These are phyloP conservation scores for Hypoxylon sp. DNA, from an alignment of 2,329 filamentous ascomycete species.

Conservation along the genomic window DNA sequence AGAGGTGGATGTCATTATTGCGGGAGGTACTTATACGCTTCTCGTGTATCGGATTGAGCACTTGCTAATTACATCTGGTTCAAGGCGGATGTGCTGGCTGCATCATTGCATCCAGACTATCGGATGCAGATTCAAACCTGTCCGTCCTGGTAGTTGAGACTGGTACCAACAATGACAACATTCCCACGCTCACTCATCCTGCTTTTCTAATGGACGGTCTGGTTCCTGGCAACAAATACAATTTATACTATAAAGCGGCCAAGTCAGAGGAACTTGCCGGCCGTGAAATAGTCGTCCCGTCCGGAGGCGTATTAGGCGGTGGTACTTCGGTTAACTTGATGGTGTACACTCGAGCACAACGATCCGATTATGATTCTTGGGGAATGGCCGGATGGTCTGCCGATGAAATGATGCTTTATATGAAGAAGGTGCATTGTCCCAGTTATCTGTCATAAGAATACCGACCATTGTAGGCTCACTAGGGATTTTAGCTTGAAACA, in stretches of 20 bases:
- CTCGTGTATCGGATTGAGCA: neutral
- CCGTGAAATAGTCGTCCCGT: constrained; percentile 26
- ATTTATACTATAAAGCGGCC: constrained; percentile 6
- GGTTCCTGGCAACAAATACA: constrained; percentile 18
- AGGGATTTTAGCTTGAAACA: constrained; percentile 65
- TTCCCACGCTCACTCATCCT: constrained; percentile 7
- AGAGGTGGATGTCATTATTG: constrained; percentile 44
- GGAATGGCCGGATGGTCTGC: constrained; percentile 50
- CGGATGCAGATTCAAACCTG: constrained; percentile 42
- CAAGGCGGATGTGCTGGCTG: constrained; percentile 42
- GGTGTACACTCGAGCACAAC: constrained; percentile 57
- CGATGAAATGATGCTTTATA: constrained; percentile 46
- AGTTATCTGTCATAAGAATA: constrained; percentile 55
- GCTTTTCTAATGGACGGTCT: constrained; percentile 17
- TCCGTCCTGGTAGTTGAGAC: constrained; percentile 43
- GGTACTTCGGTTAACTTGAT: constrained; percentile 66
- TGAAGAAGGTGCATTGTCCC: constrained; percentile 55
- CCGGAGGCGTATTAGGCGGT: constrained; percentile 65
- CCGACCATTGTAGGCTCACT: constrained; percentile 10
- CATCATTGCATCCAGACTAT: constrained; percentile 43
- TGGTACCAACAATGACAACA: constrained; percentile 32
- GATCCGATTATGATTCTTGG: constrained; percentile 53
- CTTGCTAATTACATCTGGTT: neutral
- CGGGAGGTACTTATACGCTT: constrained; percentile 34
- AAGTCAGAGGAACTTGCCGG: constrained; percentile 27